Evolutionary conservation across 495 filamentous ascomycete genomes (phyloP).

Genomic region (Xylaria venustula): DNA sequence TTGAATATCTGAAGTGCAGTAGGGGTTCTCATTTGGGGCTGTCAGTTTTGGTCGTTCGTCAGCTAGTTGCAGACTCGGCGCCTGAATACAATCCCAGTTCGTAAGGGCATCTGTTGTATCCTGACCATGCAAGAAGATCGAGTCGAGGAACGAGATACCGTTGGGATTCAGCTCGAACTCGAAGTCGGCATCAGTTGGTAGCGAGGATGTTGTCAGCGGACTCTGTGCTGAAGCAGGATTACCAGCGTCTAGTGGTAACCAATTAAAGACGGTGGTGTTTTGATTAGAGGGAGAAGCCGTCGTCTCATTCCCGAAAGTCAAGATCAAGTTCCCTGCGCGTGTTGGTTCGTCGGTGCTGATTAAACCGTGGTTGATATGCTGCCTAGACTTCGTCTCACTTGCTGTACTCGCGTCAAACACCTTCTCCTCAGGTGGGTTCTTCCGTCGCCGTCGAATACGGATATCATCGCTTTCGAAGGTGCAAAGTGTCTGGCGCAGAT

Average conservation of each 20-base stretch:
- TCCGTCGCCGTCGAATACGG: neutral
- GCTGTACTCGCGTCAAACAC: neutral
- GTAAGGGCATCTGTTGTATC: neutral
- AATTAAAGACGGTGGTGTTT: neutral
- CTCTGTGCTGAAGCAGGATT: neutral
- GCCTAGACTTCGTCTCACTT: neutral
- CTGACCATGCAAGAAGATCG: constrained; percentile 1
- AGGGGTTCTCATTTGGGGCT: neutral
- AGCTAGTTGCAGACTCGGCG: neutral
- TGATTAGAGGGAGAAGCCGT: neutral
- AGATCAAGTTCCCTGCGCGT: neutral
- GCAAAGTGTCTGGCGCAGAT: constrained; percentile 2
- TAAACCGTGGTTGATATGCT: neutral
- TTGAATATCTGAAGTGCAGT: neutral
- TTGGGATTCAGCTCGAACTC: neutral
- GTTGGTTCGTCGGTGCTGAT: neutral
- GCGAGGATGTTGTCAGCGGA: neutral
- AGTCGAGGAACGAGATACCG: constrained; percentile 12
- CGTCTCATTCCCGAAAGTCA: neutral
- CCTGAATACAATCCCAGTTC: neutral
- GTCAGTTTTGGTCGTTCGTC: neutral
- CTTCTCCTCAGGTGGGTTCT: neutral
- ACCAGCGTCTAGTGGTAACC: neutral
- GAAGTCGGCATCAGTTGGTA: neutral
- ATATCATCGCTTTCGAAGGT: constrained; percentile 6